Evolutionary conservation across 768 basidiomycete genomes (phyloP), one percentile per base, ranked within the genome.

Genomic region (Agrocybe pediades): DNA sequence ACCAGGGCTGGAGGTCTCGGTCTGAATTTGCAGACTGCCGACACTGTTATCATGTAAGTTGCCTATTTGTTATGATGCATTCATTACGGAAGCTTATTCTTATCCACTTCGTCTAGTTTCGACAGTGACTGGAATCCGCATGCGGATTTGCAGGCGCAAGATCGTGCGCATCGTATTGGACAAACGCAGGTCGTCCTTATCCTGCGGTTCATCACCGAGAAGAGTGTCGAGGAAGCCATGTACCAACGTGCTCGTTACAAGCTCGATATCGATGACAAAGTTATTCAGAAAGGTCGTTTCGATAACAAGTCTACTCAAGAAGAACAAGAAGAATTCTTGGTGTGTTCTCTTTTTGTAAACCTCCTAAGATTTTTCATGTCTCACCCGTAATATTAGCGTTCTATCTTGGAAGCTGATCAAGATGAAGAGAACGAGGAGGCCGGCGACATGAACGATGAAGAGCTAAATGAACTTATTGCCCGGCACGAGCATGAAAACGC

Each of bases 81-180:
- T 44, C 20, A 26, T 44, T 11, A 23, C 11, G 4, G 20, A 16
- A 27, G 25, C n/a, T 42, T 16, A 25, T 15, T 9, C 42, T 29
- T 16, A 50, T 39, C 52, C 50, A 27, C 30, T 53, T 43, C 46
- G 30, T 59, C 27, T 55, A 91, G 88, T 62, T 89, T 92, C 62
- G 89, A 92, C 73, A 84, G 81, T 65, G 90, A 92, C 65, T 90
- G 88, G 95, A 99, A 98, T 75, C 96, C 96, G 43, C 96, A 98
- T 63, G 96, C 97, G 46, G 96, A 99, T 87, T 75, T 98, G 56
- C 97, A 99, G 72, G 97, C 97, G 11, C 97, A 99, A 70, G 96
- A 99, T 84, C 93, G 95, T 80, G 93, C 92, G 9, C 96, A 99
- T 81, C 95, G 97, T 82, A 99, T 99, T 64, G 97, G 97, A 54